These are phyloP conservation scores for Chrysopogon serrulatus DNA, from an alignment of 176 grass and related monocot species.

Conservation along the genomic window DNA sequence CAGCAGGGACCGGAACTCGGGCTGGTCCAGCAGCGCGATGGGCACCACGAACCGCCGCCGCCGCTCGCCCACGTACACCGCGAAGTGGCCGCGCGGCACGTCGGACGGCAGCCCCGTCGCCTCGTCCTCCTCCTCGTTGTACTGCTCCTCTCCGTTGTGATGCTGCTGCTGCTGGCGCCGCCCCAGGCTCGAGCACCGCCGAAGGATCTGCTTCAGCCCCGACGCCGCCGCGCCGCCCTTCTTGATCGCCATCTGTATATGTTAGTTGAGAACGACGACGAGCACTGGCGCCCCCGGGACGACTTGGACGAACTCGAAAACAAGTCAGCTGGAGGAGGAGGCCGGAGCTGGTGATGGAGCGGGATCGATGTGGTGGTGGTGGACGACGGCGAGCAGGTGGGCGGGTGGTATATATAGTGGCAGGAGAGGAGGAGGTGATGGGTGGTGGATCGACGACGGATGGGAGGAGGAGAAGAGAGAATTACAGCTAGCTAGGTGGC, in stretches of 20 bases:
- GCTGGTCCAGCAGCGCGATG: conserved; percentile 58
- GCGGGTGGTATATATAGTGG: conserved; percentile 35
- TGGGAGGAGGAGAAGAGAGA: neutral
- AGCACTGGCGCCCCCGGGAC: neutral
- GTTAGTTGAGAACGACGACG: neutral
- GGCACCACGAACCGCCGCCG: conserved; percentile 81
- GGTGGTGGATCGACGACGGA: neutral
- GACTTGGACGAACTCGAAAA: neutral
- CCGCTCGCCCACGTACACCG: conserved; percentile 82
- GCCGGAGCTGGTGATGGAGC: too few species aligned
- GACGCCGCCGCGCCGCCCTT: conserved; percentile 38
- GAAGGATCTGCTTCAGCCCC: conserved; percentile 76
- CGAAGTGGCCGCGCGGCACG: conserved; percentile 88
- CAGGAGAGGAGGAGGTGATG: neutral
- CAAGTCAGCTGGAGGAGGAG: neutral
- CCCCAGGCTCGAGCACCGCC: conserved; percentile 78
- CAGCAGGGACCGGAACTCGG: conserved; percentile 78
- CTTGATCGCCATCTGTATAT: conserved; percentile 52
- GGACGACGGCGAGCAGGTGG: neutral
- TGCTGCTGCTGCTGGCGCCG: conserved; percentile 38
- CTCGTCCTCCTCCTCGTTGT: conserved; percentile 20
- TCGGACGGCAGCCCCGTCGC: conserved; percentile 50
- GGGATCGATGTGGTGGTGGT: neutral
- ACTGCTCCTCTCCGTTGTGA: neutral
- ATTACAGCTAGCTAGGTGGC: neutral